phyloP scores from a whole-genome alignment of 805 yeast species.

The Spathaspora girioi region DNA sequence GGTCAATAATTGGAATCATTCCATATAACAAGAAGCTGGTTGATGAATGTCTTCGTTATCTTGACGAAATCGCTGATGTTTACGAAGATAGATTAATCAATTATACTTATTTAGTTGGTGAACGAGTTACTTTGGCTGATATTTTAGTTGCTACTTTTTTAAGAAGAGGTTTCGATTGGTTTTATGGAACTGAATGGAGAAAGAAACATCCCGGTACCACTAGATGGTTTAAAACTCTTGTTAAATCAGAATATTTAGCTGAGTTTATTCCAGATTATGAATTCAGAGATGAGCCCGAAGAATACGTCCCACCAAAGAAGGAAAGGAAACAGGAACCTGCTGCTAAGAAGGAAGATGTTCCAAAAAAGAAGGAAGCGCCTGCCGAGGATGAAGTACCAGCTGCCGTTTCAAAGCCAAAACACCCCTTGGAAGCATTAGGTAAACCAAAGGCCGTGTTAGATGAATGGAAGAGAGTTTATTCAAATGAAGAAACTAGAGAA shows the following conservation, averaged over 20 bases:
- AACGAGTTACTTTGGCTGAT: constrained; percentile 55
- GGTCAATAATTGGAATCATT: constrained; percentile 56
- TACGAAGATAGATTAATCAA: constrained; percentile 57
- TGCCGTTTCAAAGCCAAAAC: constrained; percentile 76
- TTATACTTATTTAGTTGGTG: constrained; percentile 70
- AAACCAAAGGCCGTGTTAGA: constrained; percentile 68
- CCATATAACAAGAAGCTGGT: constrained; percentile 78
- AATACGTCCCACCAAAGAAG: constrained; percentile 70
- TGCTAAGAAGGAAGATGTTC: constrained; percentile 39
- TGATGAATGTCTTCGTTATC: constrained; percentile 41
- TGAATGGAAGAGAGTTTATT: constrained; percentile 95
- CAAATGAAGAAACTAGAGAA: constrained; percentile 95
- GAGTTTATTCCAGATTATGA: constrained; percentile 48
- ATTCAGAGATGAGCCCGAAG: constrained; percentile 63
- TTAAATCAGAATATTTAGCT: constrained; percentile 42
- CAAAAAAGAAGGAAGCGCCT: constrained; percentile 29
- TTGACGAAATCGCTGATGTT: constrained; percentile 37
- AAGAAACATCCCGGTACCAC: constrained; percentile 54
- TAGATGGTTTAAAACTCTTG: constrained; percentile 70
- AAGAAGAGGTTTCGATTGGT: constrained; percentile 51
- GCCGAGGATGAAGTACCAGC: constrained; percentile 37
- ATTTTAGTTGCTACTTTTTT: constrained; percentile 47
- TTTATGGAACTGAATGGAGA: constrained; percentile 68
- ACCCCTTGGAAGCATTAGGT: constrained; percentile 85
- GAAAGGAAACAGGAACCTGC: constrained; percentile 54